Base-by-base conservation (phyloP, 495 filamentous ascomycete species). In the Lepidopterella palustris region DNA sequence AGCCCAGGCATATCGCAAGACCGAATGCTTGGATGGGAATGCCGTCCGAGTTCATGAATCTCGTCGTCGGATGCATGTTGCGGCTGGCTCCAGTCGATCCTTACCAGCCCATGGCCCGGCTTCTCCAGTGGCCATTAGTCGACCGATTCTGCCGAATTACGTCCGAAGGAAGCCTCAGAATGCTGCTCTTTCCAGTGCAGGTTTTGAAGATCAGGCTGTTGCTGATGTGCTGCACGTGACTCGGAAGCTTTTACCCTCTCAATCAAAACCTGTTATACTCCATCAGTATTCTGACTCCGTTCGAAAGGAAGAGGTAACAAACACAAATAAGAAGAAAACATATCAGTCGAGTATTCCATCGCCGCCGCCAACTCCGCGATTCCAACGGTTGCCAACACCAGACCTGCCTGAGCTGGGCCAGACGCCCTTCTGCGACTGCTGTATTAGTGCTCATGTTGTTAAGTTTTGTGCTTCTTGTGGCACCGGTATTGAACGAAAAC, bases 311-410 rank as follows among this genome's bases (percentile, higher is more conserved):
- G 21, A 15, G 10, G 31, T 32, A 47, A 47, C 23, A 15, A 31
- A 3, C n/a, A 21, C 15, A n/a, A 9, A 10, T 9, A 11, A 11
- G 24, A 28, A 20, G 5, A 24, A 21, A 28, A 21, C 32, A 10
- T 35, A 0, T 4, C 47, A 50, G 24, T 24, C 18, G 23, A 24
- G 24, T 10, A n/a, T 55, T n/a, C 59, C 39, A 6, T 60, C 58
- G 27, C 68, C 65, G 28, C 68, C 68, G 10, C 58, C 68, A 13
- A 70, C 68, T 21, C 65, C 68, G 13, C 59, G 55, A 18, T 27
- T 60, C 11, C 52, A 54, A 48, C 31, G 68, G 29, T 50, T 70
- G 26, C 53, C 68, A 27, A 70, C 68, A 21, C 68, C 68, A 55
- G 68, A 70, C 6, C 52, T 70, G 31, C 39, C 55, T 8, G 56